Base-by-base conservation (phyloP, 306 rosid species). In the Castanea crenata region DNA sequence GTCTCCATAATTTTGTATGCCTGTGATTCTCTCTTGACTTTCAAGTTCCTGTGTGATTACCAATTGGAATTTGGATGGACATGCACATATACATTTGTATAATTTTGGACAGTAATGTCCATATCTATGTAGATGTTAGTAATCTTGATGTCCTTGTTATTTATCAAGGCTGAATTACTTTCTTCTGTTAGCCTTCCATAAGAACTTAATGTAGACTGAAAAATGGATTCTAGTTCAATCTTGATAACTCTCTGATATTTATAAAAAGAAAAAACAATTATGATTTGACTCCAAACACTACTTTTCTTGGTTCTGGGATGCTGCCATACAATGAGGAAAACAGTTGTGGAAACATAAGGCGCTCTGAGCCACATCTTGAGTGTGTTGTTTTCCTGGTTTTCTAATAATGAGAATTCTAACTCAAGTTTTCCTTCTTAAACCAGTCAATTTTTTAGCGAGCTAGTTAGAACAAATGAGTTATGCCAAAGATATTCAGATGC, bases 261-360 rank as follows among this genome's bases (percentile, higher is more conserved):
- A 5, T 10, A 32, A 13, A 69, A 6, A 34, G 5, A 34, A 31
- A 31, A 5, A 14, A 5, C 8, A n/a, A 27, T 20, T 46, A 27
- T 44, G 31, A 18, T 25, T 68, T n/a, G 65, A 76, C 67, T 80
- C 55, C 16, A 38, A 71, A 15, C 57, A 72, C 35, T 73, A 23
- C 51, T 18, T 79, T 55, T 29, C 18, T 74, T 72, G 56, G 34
- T 65, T 73, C 49, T 83, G 87, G 97, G 96, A 92, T 85, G 93
- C 93, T 80, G 83, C 91, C 58, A 78, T 82, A 23, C 94, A 77
- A 90, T 11, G 97, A 94, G 87, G 91, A 74, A 64, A 80, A 78
- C 82, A 23, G 92, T 62, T 85, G 83, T 16, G 82, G 25, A 85
- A 87, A 65, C 51, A 61, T 83, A 29, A 91, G 97, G 97, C 91